phyloP scores from a whole-genome alignment of 208 protist species.

The Spongospora subterranea region DNA sequence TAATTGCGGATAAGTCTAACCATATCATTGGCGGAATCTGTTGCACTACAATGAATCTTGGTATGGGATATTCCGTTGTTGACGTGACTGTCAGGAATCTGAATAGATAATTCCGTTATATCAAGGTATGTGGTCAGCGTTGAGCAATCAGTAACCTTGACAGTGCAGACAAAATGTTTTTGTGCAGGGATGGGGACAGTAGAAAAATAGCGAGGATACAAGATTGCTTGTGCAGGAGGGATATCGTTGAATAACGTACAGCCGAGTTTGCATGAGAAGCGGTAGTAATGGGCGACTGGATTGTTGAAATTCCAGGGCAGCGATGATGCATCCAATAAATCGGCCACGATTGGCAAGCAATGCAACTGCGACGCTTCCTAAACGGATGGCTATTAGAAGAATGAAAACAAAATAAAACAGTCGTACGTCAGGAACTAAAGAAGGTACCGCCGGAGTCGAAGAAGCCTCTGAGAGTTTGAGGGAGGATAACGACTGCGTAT shows the following conservation, averaged over 20 bases:
- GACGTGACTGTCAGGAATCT: slow-evolving; percentile 12
- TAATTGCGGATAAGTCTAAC: not conserved
- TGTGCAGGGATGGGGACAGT: not conserved
- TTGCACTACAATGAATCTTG: not conserved
- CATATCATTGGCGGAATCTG: slow-evolving; percentile 1
- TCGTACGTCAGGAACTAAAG: not conserved
- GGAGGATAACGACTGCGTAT: no score
- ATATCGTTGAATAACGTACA: not conserved
- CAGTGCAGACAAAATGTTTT: not conserved
- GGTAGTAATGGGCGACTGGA: not conserved
- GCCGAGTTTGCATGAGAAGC: not conserved
- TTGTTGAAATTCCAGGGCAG: slow-evolving; percentile 40
- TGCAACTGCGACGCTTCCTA: slow-evolving; percentile 21
- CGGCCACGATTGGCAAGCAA: not conserved
- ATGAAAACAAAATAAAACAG: not conserved
- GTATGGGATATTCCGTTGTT: slow-evolving; percentile 27
- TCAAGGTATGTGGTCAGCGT: not conserved
- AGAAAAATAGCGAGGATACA: slow-evolving; percentile 42
- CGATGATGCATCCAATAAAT: not conserved
- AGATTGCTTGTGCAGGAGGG: not conserved
- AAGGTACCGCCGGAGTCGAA: not conserved
- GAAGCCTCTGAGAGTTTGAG: not conserved
- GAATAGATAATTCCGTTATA: not conserved
- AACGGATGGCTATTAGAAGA: no score
- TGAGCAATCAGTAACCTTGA: not conserved